Base-by-base conservation (phyloP, 768 basidiomycete species). In the Crucibulum laeve region DNA sequence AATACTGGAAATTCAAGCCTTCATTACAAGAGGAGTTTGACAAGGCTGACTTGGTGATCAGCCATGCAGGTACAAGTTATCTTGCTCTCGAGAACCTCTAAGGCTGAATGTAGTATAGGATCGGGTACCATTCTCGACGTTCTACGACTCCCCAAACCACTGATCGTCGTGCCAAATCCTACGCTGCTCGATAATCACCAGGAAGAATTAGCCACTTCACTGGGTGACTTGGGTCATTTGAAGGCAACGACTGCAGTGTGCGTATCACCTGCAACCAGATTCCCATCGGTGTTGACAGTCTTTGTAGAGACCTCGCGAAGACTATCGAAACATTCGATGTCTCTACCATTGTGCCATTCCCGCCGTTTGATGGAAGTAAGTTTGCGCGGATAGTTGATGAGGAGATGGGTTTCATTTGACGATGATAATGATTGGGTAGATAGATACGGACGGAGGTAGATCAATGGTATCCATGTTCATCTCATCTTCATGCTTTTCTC, bases 111-210 rank as follows among this genome's bases (percentile, higher is more conserved):
- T 10, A 28, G 11, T 32, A 21, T 22, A 97, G 95, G 95, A 41
- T 87, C 95, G 17, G 95, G 95, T 8, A 96, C 95, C 3, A 93
- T 98, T 54, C 74, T 98, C 23, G 90, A 95, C 35, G 90, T 84
- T 7, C 69, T 97, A 38, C 73, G 92, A 24, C 68, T 78, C 39
- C 71, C 74, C 37, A 91, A 87, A 55, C 76, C 79, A 5, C 68
- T 99, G 50, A 84, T 99, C 50, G 86, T 89, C 3, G 82, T 96
- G 2, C 93, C 93, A 8, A 99, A 99, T 60, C 69, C 82, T 33
- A 85, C 88, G 0, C 68, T 99, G 23, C 76, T 94, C 60, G 85
- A 96, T 61, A 89, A 96, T 59, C 95, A 99, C 57, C 95, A 99
- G 69, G 72, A 82, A 42, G 91, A 99, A 56, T 71, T 99, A 4